Conservation (phyloP, 345 rosid genomes). For the rapeseed (Brassica napus) region Da-Ae NC_063444.1:44777001-44777500, state of each 20-base stretch:
- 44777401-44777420: conserved; percentile 34
- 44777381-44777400: conserved; percentile 28
- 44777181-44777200: neutral
- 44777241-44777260: conserved; percentile 6
- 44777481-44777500: conserved; percentile 13
- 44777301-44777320: conserved; percentile 5
- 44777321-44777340: neutral
- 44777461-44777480: conserved; percentile 37
- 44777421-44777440: conserved; percentile 22
- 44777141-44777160: neutral
- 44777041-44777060: neutral
- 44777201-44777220: neutral
- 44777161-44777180: neutral
- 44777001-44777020: neutral
- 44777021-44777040: neutral
- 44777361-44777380: conserved; percentile 32
- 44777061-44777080: neutral
- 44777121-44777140: neutral
- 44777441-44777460: conserved; percentile 18
- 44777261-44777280: conserved; percentile 5
- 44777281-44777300: conserved; percentile 14
- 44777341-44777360: conserved; percentile 12
- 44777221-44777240: conserved; percentile 4
- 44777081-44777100: neutral
- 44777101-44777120: neutral